These are phyloP conservation scores for Dactylonectria estremocensis DNA, from an alignment of 2,329 filamentous ascomycete genomes.

Conservation along the genomic window DNA sequence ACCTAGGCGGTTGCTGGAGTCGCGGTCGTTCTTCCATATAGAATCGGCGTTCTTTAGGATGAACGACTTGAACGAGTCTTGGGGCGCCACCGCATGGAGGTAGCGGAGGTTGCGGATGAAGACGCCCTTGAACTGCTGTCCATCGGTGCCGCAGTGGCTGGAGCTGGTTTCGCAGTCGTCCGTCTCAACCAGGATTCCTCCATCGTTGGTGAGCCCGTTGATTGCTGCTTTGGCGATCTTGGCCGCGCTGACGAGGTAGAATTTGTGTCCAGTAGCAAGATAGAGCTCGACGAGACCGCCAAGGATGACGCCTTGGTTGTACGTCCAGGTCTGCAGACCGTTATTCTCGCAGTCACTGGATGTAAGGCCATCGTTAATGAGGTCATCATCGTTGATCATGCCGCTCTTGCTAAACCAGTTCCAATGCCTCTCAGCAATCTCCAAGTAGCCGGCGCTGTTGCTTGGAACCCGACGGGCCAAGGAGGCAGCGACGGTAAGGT, in stretches of 20 bases:
- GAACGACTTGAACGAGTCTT: conserved; percentile 66
- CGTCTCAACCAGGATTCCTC: conserved; percentile 62
- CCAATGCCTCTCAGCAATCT: conserved; percentile 67
- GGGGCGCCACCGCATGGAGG: conserved; percentile 67
- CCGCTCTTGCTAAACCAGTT: conserved; percentile 66
- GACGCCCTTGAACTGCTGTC: conserved; percentile 80
- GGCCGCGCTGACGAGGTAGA: conserved; percentile 60
- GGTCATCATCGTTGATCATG: conserved; percentile 65
- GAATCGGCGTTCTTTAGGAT: conserved; percentile 74
- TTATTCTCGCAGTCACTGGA: conserved; percentile 65
- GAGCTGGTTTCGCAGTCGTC: conserved; percentile 53
- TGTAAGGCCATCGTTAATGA: conserved; percentile 70
- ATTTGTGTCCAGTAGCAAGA: conserved; percentile 58
- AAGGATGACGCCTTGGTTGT: conserved; percentile 73
- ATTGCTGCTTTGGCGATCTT: conserved; percentile 69
- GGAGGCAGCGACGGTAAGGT: conserved; percentile 67
- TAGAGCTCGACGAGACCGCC: conserved; percentile 69
- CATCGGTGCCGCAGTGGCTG: conserved; percentile 62
- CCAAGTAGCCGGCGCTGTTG: conserved; percentile 58
- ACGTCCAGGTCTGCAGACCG: conserved; percentile 65
- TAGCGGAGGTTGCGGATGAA: conserved; percentile 76
- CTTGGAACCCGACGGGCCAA: conserved; percentile 64
- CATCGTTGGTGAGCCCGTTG: conserved; percentile 57
- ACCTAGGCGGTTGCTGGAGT: conserved; percentile 67
- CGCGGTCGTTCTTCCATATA: conserved; percentile 74